phyloP scores from a whole-genome alignment of 495 filamentous ascomycete genomes.

The Geoglossum glabrum region DNA sequence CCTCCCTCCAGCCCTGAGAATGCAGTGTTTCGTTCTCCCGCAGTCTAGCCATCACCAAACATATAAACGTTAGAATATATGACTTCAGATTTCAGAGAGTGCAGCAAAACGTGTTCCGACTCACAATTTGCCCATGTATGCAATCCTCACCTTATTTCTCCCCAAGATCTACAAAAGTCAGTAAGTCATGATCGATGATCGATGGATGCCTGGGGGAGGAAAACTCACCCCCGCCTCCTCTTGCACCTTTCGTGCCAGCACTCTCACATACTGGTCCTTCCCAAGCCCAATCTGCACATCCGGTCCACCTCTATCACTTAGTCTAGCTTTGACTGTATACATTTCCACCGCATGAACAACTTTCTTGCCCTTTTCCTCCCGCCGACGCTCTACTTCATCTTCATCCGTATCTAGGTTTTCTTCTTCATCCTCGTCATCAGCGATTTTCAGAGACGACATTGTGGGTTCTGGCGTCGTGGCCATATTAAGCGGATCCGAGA shows the following conservation, averaged over 20 bases:
- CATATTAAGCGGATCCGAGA: conserved; percentile 56
- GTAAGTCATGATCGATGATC: not conserved
- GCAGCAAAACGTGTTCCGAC: not conserved
- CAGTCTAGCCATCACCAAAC: conserved; percentile 18
- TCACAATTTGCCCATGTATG: conserved; percentile 53
- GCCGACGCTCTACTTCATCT: conserved; percentile 30
- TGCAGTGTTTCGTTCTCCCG: conserved; percentile 41
- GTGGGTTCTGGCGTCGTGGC: conserved; percentile 17
- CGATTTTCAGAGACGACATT: conserved; percentile 6
- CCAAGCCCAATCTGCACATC: conserved; percentile 42
- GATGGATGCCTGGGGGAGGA: not conserved
- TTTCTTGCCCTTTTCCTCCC: conserved; percentile 44
- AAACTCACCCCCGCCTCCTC: conserved; percentile 43
- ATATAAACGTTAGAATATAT: not conserved
- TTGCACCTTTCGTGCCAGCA: conserved; percentile 38
- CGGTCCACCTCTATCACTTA: conserved; percentile 46
- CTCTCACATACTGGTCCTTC: conserved; percentile 40
- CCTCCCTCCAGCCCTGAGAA: conserved; percentile 55
- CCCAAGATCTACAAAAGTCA: conserved; percentile 22
- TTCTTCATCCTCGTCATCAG: conserved; percentile 16
- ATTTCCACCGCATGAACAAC: conserved; percentile 2
- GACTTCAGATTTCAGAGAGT: not conserved
- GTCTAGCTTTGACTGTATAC: conserved; percentile 31
- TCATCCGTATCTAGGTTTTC: conserved; percentile 24
- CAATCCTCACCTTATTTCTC: conserved; percentile 40